These are phyloP conservation scores for Fusarium devonianum DNA, from an alignment of 2,329 filamentous ascomycete species.

Conservation along the genomic window DNA sequence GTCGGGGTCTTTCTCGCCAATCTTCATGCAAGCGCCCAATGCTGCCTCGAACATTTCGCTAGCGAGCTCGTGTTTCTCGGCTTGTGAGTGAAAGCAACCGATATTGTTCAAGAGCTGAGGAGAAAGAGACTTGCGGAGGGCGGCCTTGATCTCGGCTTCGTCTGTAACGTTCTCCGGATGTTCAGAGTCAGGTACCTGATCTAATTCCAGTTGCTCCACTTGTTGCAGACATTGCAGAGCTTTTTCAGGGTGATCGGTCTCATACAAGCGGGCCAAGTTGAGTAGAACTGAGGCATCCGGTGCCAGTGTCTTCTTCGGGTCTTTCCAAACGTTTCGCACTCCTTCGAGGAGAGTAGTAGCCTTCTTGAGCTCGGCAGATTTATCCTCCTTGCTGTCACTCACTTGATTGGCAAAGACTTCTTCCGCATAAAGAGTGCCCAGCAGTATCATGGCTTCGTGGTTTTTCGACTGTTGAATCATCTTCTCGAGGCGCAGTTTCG, in stretches of 20 bases:
- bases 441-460: constrained; percentile 88
- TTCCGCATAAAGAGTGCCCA: constrained; percentile 92
- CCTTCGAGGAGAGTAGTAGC: constrained; percentile 84
- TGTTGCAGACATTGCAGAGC: constrained; percentile 90
- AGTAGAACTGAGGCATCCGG: constrained; percentile 88
- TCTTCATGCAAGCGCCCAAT: constrained; percentile 83
- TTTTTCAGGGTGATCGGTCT: constrained; percentile 84
- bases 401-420: constrained; percentile 86
- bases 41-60: constrained; percentile 93
- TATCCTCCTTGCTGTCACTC: constrained; percentile 81
- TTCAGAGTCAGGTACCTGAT: constrained; percentile 76
- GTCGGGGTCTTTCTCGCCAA: constrained; percentile 75
- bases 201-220: constrained; percentile 88
- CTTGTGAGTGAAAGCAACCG: constrained; percentile 92
- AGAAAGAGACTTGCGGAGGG: constrained; percentile 78
- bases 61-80: constrained; percentile 80
- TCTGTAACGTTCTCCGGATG: constrained; percentile 64
- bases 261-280: constrained; percentile 91
- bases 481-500: constrained; percentile 93
- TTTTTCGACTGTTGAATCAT: constrained; percentile 85
- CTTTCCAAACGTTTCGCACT: constrained; percentile 89
- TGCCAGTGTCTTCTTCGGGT: constrained; percentile 81
- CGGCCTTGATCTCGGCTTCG: constrained; percentile 64
- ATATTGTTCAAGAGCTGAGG: constrained; percentile 97
- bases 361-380: constrained; percentile 83